Evolutionary conservation across 768 basidiomycete genomes (phyloP), one percentile per base, ranked within the genome.

Genomic region (Zangia roseola): DNA sequence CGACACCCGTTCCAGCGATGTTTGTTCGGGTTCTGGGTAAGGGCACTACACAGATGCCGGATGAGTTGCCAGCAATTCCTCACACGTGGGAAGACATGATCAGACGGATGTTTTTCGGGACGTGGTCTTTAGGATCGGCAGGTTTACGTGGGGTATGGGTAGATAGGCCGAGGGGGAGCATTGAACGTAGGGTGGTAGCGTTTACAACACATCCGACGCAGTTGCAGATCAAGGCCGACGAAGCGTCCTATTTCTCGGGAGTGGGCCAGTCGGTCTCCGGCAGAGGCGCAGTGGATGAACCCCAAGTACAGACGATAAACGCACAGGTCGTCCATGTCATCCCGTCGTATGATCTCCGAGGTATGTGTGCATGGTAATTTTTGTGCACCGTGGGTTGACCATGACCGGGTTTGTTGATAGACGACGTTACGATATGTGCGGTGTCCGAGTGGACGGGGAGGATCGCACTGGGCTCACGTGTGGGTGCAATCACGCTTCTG

Each of bases 341-440:
- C 10, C 24, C 54, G 5, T 62, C 65, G 9, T 64, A 61, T 43
- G 65, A 69, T 51, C 56, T 67, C 37, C 63, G 57, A 58, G 68
- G 63, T 68, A 10, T 4, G 59, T 54, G 44, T 10, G 2, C n/a
- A 9, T 16, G 36, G 45, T 3, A 23, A 19, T 2, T 40, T 10
- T 14, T 20, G n/a, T 13, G n/a, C 28, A 17, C 3, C 26, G 6
- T 17, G 40, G 23, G 43, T 17, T 17, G 10, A 10, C 12, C n/a
- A n/a, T n/a, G n/a, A n/a, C n/a, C n/a, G n/a, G n/a, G 6, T 13
- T 37, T 47, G 16, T 36, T 45, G 14, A 39, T 74, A 58, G 77
- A 79, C 53, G 78, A 79, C 53, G 60, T 77, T 6, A 73, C 64
- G 10, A 65, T 68, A 43, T 80, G 77, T 51, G 69, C 74, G 9